These are phyloP conservation scores for Vaccinium darrowii DNA, from an alignment of 148 eudicot species.

Conservation along the genomic window DNA sequence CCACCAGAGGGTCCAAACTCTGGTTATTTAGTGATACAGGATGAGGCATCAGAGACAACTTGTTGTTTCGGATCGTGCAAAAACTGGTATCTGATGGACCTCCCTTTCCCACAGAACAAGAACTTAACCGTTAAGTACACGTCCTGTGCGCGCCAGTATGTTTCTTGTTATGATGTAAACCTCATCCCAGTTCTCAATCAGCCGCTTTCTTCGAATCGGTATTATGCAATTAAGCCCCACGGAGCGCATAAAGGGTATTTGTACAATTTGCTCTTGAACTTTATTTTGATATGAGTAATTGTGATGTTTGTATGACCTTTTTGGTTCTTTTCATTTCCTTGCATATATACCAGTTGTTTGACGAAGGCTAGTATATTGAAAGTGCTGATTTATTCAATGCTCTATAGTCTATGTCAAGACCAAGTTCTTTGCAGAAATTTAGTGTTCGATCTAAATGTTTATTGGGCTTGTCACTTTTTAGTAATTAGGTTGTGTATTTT, in stretches of 20 bases:
- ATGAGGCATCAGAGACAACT: constrained; percentile 41
- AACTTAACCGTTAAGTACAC: constrained; percentile 24
- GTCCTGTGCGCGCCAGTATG: not conserved
- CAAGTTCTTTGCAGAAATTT: too few species aligned
- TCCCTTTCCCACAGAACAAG: constrained; percentile 76
- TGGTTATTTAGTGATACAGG: constrained; percentile 38
- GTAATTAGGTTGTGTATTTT: too few species aligned
- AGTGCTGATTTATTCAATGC: not conserved
- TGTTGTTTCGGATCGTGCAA: constrained; percentile 44
- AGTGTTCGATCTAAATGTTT: too few species aligned
- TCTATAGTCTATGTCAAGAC: too few species aligned
- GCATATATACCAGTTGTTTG: not conserved
- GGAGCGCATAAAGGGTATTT: constrained; percentile 50
- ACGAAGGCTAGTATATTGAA: too few species aligned
- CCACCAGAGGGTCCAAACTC: constrained; percentile 31
- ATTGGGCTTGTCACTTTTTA: too few species aligned
- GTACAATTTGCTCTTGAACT: not conserved
- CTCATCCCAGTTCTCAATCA: constrained; percentile 52
- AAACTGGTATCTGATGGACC: constrained; percentile 12
- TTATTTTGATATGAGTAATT: not conserved
- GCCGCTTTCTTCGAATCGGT: constrained; percentile 43
- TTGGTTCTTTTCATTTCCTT: not conserved
- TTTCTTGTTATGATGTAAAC: constrained; percentile 16
- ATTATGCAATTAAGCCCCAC: constrained; percentile 36
- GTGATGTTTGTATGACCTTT: not conserved